Conservation (phyloP, 495 filamentous ascomycete genomes). For the Bryoglossum gracile region DNA sequence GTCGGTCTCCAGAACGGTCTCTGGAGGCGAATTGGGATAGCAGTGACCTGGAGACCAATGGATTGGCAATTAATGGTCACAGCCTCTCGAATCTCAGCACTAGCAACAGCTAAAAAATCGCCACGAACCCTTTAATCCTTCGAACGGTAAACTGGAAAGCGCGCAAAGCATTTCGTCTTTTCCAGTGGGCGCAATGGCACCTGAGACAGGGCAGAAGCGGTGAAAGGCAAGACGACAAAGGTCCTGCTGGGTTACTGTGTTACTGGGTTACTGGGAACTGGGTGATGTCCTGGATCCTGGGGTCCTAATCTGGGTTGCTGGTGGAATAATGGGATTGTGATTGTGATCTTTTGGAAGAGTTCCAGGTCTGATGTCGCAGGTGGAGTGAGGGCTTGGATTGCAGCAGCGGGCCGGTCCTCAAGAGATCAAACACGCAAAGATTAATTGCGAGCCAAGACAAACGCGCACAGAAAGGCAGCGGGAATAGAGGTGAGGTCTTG, state of each 20-base stretch:
- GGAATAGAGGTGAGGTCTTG: neutral
- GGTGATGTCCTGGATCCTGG: no score
- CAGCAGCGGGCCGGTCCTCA: constrained; percentile 4
- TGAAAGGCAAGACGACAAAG: constrained; percentile 1
- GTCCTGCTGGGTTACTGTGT: neutral
- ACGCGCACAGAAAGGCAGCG: constrained; percentile 8
- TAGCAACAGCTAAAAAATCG: no score
- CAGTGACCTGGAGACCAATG: constrained; percentile 17
- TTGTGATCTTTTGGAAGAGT: neutral
- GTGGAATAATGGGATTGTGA: no score
- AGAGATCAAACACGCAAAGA: no score
- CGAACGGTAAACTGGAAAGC: constrained; percentile 22
- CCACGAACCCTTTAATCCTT: constrained; percentile 25
- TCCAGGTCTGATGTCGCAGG: neutral
- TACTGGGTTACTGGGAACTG: no score
- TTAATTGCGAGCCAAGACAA: constrained; percentile 12
- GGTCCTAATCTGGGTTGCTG: no score
- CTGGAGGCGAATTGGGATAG: neutral
- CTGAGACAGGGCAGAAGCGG: constrained; percentile 21
- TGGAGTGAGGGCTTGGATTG: neutral
- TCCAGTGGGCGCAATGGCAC: constrained; percentile 18
- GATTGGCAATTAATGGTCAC: constrained; percentile 10
- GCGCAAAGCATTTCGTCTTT: constrained; percentile 28
- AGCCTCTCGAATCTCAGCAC: constrained; percentile 22
- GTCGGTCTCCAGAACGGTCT: constrained; percentile 8